Percentiles rank a stretch among this genome's conserved stretches.
These are phyloP conservation scores for Chaetomium strumarium DNA, from an alignment of 2,329 filamentous ascomycete species.

Conservation along the genomic window DNA sequence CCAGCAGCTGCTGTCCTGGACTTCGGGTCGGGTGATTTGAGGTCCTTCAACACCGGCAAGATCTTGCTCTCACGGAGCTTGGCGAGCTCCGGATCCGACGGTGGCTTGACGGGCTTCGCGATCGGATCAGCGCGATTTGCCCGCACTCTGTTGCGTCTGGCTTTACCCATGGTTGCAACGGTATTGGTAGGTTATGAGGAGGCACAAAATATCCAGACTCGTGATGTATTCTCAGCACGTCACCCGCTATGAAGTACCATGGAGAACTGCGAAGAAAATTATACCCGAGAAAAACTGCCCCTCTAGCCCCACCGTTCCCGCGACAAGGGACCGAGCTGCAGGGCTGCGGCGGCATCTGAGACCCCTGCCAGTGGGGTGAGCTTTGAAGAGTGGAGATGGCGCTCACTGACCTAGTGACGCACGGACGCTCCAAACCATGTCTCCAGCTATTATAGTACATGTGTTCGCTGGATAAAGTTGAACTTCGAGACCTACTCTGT, in stretches of 20 bases:
- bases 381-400: too few species aligned
- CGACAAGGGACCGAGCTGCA: neutral
- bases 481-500: too few species aligned
- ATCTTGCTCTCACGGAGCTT: conserved; percentile 59
- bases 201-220: neutral
- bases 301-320: neutral
- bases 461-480: too few species aligned
- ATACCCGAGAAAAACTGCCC: neutral
- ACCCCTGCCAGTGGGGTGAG: neutral
- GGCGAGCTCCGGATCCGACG: conserved; percentile 57
- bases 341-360: neutral
- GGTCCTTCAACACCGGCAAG: conserved; percentile 55
- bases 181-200: neutral
- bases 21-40: conserved; percentile 54
- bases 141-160: conserved; percentile 47
- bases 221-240: neutral
- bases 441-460: too few species aligned
- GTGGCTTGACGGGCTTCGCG: conserved; percentile 53
- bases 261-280: neutral
- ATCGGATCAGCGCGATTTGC: conserved; percentile 50
- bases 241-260: neutral
- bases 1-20: conserved; percentile 53
- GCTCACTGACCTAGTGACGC: too few species aligned
- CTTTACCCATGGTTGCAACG: conserved; percentile 49
- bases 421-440: too few species aligned